These are phyloP conservation scores for Ramaria sp. DNA, from an alignment of 768 basidiomycete species.

Conservation along the genomic window DNA sequence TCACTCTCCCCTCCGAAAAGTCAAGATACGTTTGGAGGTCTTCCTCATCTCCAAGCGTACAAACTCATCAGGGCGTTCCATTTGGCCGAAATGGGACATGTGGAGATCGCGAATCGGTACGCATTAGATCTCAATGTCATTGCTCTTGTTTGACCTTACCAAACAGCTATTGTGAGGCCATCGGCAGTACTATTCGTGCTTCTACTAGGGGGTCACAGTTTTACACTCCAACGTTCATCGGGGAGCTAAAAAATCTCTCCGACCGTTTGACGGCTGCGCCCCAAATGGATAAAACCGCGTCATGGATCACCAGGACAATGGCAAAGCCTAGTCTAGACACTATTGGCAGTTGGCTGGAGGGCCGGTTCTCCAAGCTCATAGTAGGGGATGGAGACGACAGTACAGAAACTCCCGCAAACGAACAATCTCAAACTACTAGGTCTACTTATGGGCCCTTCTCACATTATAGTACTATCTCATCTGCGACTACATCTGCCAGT, in stretches of 20 bases:
- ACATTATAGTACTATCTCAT: constrained; percentile 87
- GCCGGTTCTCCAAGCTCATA: constrained; percentile 87
- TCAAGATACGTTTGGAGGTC: constrained; percentile 73
- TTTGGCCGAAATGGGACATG: constrained; percentile 75
- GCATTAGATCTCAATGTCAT: constrained; percentile 8
- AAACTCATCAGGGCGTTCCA: constrained; percentile 65
- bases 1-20: constrained; percentile 74
- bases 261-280: constrained; percentile 70
- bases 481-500: constrained; percentile 59
- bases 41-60: constrained; percentile 83
- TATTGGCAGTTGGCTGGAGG: constrained; percentile 87
- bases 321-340: constrained; percentile 87
- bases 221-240: constrained; percentile 52
- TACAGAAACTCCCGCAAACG: constrained; percentile 17
- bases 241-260: constrained; percentile 66
- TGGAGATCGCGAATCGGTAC: constrained; percentile 67
- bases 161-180: constrained; percentile 85
- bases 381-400: constrained; percentile 69
- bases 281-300: constrained; percentile 63
- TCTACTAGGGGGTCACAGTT: constrained; percentile 49
- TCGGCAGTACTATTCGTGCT: constrained; percentile 41
- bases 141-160: neutral
- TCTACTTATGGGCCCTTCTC: constrained; percentile 74
- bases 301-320: constrained; percentile 83
- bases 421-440: constrained; percentile 18